Evolutionary conservation across 306 rosid genomes (phyloP), one percentile per base, ranked within the genome.

Genomic region (Vigna unguiculata): DNA sequence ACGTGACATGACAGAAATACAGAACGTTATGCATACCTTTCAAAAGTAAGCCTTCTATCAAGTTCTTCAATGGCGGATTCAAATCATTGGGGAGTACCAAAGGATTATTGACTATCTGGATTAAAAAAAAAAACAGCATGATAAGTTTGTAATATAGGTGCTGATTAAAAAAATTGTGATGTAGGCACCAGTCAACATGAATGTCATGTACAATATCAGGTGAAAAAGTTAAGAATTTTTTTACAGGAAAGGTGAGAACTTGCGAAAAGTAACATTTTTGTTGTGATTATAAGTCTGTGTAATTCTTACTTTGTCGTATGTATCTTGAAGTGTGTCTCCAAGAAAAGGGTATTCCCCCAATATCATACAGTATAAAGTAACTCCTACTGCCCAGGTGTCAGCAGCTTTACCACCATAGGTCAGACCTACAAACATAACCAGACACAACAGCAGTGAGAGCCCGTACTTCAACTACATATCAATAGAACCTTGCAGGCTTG

Each of bases 371-470:
- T 96, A 96, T 86, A 96, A 79, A 77, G 98, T 92, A 71, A 96
- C 90, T 77, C 99, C 99, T 57, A 96, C 90, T 1, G 99, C 98
- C 99, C 99, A 96, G 1, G 99, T 96, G 86, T 96, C 98, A 0
- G 99, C 97, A 53, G 87, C 89, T 87, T 80, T 91, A 52, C 99
- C 99, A 69, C 77, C 83, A 82, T 96, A 92, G 54, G 93, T 90
- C 60, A 92, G 72, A 83, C 93, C 99, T 96, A 70, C 24, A 70
- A 60, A 70, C 22, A 74, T 79, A 72, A 12, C 65, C 48, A 73
- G 11, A 54, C 12, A 59, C 28, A 55, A 78, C 47, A 64, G 48
- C 22, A 73, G 19, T 82, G 41, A 68, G 74, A 76, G 72, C 43
- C 69, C 16, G 36, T 28, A 36, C 41, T 48, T 36, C 57, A 41